Percentiles rank a stretch among this genome's conserved stretches.
These are phyloP conservation scores for Mucor circinelloides DNA, from an alignment of 371 early-diverging fungal species.

Conservation along the genomic window DNA sequence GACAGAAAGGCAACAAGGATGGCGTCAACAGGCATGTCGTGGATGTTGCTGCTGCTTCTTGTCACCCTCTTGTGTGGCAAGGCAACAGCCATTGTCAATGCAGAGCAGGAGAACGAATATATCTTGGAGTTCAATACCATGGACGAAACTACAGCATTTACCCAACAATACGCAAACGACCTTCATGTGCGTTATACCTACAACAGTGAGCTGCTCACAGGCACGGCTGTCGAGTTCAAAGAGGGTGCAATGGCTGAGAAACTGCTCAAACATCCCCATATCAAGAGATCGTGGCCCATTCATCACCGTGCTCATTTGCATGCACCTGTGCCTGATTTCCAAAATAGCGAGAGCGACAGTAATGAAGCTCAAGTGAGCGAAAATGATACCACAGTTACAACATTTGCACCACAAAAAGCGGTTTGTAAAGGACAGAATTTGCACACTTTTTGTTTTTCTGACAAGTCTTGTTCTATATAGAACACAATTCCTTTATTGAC, in stretches of 20 bases:
- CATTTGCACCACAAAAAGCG: slow-evolving; percentile 16
- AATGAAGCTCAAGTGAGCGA: background rate
- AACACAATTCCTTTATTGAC: slow-evolving; percentile 28
- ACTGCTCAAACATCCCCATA: slow-evolving; percentile 8
- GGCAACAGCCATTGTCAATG: background rate
- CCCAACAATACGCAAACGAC: slow-evolving; percentile 2
- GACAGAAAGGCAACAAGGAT: background rate
- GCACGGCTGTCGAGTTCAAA: slow-evolving; percentile 31
- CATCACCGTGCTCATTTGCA: slow-evolving; percentile 23
- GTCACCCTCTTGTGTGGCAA: background rate
- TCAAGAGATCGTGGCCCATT: slow-evolving; percentile 37
- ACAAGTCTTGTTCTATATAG: slow-evolving; percentile 9
- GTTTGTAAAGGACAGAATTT: background rate
- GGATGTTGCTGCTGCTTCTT: background rate
- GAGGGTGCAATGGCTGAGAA: slow-evolving; percentile 15
- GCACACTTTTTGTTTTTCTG: background rate
- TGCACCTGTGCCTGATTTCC: slow-evolving; percentile 3
- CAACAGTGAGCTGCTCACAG: slow-evolving; percentile 32
- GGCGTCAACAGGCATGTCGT: background rate
- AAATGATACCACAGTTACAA: background rate
- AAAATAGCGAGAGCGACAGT: background rate
- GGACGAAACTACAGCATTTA: background rate
- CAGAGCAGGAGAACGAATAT: background rate
- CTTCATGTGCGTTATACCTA: slow-evolving; percentile 27
- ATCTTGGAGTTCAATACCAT: slow-evolving; percentile 18